Conservation (phyloP, 345 rosid genomes). For the Lagerstroemia speciosa region DNA sequence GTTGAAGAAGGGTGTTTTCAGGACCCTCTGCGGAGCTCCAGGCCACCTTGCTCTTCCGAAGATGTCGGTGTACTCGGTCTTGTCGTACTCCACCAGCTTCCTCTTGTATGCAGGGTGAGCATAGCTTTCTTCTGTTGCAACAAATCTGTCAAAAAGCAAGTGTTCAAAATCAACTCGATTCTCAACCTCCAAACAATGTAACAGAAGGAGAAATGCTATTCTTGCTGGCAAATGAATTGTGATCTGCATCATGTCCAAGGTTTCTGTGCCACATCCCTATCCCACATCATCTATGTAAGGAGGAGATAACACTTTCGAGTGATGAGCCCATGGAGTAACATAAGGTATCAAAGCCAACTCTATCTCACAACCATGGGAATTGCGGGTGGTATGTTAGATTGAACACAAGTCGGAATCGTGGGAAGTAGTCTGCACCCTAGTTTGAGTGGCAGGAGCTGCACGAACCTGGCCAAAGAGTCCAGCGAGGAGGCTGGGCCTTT, state of each 20-base stretch:
- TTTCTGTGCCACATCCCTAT: too few relatives aligned
- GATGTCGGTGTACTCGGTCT: conserved; percentile 62
- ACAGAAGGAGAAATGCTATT: background rate
- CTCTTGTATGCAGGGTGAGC: conserved; percentile 77
- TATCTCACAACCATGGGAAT: too few relatives aligned
- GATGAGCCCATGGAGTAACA: too few relatives aligned
- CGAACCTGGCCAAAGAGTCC: too few relatives aligned
- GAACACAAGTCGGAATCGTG: too few relatives aligned
- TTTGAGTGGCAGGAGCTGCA: too few relatives aligned
- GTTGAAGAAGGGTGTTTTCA: conserved; percentile 52
- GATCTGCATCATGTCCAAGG: background rate
- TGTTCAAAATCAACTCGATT: background rate
- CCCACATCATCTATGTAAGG: too few relatives aligned
- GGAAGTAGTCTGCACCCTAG: too few relatives aligned
- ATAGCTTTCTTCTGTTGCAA: conserved; percentile 75
- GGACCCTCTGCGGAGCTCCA: conserved; percentile 65
- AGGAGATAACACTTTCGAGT: too few relatives aligned
- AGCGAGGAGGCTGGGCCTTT: too few relatives aligned
- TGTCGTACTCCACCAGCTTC: conserved; percentile 51
- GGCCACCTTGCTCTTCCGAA: conserved; percentile 92
- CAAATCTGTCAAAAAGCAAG: conserved; percentile 37
- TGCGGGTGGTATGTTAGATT: too few relatives aligned
- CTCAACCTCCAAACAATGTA: background rate
- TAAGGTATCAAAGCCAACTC: too few relatives aligned
- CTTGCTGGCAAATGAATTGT: background rate